phyloP scores from a whole-genome alignment of 1,139 yeast genomes.

The Saccharomyces hybrid region DNA sequence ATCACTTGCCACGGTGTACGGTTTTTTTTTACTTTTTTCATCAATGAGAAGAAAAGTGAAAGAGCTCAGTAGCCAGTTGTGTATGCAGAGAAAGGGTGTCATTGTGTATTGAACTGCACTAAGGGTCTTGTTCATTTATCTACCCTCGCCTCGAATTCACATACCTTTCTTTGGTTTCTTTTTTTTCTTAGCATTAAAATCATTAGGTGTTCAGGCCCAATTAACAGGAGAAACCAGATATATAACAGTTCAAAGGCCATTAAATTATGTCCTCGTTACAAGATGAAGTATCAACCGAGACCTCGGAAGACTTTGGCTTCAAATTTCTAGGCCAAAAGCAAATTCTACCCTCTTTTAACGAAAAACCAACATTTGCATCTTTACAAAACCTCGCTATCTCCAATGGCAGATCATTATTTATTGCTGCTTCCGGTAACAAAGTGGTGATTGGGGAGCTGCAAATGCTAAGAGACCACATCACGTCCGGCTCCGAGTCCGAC shows the following conservation, averaged over 20 bases:
- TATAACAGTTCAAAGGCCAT: too few species aligned
- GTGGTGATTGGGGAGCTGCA: constrained; percentile 29
- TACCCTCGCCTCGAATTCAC: neutral
- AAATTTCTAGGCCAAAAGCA: constrained; percentile 30
- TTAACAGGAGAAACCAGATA: neutral
- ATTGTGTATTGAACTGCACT: neutral
- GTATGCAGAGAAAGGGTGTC: neutral
- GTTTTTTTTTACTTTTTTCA: too few species aligned
- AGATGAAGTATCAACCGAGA: constrained; percentile 22
- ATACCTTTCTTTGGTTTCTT: neutral
- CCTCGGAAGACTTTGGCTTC: constrained; percentile 36
- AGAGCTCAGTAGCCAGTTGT: neutral
- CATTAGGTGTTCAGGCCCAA: neutral
- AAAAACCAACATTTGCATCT: constrained; percentile 27
- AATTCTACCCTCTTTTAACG: constrained; percentile 30
- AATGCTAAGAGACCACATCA: constrained; percentile 21
- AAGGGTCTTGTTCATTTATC: neutral
- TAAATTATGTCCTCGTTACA: constrained; percentile 13
- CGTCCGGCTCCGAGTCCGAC: constrained; percentile 6
- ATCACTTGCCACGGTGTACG: neutral
- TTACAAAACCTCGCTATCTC: constrained; percentile 25
- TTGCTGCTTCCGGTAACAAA: constrained; percentile 28
- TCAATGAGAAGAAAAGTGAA: neutral
- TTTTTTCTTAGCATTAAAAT: neutral
- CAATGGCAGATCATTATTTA: constrained; percentile 19